Evolutionary conservation across 78 protist genomes (phyloP).

Genomic region (Acrasis kona): DNA sequence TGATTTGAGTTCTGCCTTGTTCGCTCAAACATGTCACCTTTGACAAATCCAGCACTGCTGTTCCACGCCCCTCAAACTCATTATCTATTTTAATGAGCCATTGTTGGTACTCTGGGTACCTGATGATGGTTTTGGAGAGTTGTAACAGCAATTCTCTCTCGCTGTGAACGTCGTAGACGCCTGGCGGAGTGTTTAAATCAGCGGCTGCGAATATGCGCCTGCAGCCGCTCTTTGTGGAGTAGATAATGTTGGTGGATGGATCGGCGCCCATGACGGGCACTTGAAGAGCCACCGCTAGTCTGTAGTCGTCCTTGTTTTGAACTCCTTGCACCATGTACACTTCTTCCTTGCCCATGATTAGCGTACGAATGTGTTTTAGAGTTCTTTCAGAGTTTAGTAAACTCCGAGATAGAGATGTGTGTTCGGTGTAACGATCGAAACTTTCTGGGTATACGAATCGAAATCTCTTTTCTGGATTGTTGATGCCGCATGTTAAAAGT

Average conservation of each 20-base stretch:
- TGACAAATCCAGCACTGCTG: not conserved
- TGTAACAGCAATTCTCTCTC: not conserved
- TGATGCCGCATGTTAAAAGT: conserved; percentile 8
- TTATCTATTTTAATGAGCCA: conserved; percentile 32
- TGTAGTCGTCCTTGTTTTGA: conserved; percentile 7
- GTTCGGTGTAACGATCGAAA: not conserved
- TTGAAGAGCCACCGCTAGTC: not conserved
- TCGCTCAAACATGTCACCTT: not conserved
- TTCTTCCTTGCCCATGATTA: not conserved
- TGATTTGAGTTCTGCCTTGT: not conserved
- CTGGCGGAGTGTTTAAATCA: conserved; percentile 13
- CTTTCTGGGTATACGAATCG: conserved; percentile 20
- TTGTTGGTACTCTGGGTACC: conserved; percentile 2
- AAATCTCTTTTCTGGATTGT: not conserved
- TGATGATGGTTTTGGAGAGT: not conserved
- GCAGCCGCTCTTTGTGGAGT: conserved; percentile 5
- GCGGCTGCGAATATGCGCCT: conserved; percentile 25
- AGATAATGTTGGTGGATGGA: not conserved
- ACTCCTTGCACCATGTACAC: conserved; percentile 16
- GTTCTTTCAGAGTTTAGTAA: not conserved
- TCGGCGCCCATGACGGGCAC: conserved; percentile 20
- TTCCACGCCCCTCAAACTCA: conserved; percentile 25
- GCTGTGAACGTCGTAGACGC: conserved; percentile 17
- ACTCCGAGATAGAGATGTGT: not conserved
- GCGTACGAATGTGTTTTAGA: not conserved